Base-by-base conservation (phyloP, 2,329 filamentous ascomycete genomes). In the Aciculosporium take region DNA sequence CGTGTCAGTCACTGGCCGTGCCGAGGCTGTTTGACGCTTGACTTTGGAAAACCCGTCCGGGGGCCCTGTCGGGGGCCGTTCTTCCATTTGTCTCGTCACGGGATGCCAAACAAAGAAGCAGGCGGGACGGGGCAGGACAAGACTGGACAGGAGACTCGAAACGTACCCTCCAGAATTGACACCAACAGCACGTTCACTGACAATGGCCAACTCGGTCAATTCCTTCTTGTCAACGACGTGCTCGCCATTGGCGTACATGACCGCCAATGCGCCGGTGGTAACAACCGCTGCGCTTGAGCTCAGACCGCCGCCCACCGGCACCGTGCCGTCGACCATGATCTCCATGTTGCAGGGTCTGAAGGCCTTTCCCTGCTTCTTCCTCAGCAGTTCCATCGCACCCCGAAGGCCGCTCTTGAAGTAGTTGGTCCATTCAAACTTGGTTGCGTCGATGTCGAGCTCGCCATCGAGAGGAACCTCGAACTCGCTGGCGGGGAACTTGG, bases 221-320 rank as follows among this genome's bases (percentile, higher is more conserved):
- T 91, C 83, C 50, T 82, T 91, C 72, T 96, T 96, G 61, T 94
- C 81, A 21, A 98, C 79, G 15, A 74, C 63, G 20, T 71, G 64
- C 56, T 85, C 77, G 27, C 84, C 83, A 59, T 95, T 93, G 39
- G 88, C 88, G 46, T 78, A 74, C 71, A 96, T 76, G 27, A 93
- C 83, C 7, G 89, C 86, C 48, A 98, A 67, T 1, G 89, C 86
- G 53, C 84, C 91, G 12, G 91, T 80, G 58, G 83, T 94, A 18
- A 93, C 86, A 52, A 98, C 89, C 1, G 91, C 89, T 3, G 91
- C 91, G 58, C 86, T 94, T 52, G 87, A 95, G 46, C 85, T 94
- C 41, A 98, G 70, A 30, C 91, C 91, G 53, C 88, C 89, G 41
- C 91, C 91, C 2, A 84, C 82, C 2, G 91, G 91, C 2, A 98